A percentile compares a stretch with the other conserved stretches of the same genome.
Conservation (phyloP, 345 rosid genomes). For the Euphorbia pulcherrima region DNA sequence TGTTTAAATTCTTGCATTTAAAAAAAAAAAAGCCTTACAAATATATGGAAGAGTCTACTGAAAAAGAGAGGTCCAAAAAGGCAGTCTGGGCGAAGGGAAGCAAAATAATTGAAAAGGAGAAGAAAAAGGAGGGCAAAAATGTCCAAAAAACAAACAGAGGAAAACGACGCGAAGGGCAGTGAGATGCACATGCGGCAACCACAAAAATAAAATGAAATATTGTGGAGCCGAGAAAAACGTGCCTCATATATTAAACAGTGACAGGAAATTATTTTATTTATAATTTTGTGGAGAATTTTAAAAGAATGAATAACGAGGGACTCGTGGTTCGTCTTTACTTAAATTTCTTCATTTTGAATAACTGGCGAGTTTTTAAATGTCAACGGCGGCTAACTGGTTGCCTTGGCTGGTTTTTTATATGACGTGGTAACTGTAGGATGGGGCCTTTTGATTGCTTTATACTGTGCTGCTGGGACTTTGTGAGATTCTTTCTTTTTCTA, state of each 20-base stretch:
- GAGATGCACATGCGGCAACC: slow-evolving; percentile 24
- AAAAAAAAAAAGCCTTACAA: no score
- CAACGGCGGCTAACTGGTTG: slow-evolving; percentile 11
- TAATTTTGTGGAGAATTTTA: neutral
- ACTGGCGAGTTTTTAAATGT: slow-evolving; percentile 16
- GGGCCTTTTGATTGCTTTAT: no score
- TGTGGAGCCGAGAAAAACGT: slow-evolving; percentile 23
- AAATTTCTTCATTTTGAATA: neutral
- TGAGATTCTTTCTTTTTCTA: no score
- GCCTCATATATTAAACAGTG: slow-evolving; percentile 12
- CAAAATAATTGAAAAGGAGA: no score
- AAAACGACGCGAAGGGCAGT: neutral
- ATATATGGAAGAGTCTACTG: no score
- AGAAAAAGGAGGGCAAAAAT: neutral
- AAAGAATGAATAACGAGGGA: neutral
- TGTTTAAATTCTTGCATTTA: no score
- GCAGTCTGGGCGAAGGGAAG: no score
- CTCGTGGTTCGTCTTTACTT: neutral
- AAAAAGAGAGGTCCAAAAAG: no score
- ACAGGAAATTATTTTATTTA: neutral
- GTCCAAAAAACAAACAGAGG: neutral
- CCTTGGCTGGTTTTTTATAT: neutral
- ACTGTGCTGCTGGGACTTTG: no score
- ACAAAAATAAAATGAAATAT: neutral
- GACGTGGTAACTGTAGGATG: no score